Conservation (phyloP, 2,329 filamentous ascomycete species). For the Aspergillus sp. region DNA sequence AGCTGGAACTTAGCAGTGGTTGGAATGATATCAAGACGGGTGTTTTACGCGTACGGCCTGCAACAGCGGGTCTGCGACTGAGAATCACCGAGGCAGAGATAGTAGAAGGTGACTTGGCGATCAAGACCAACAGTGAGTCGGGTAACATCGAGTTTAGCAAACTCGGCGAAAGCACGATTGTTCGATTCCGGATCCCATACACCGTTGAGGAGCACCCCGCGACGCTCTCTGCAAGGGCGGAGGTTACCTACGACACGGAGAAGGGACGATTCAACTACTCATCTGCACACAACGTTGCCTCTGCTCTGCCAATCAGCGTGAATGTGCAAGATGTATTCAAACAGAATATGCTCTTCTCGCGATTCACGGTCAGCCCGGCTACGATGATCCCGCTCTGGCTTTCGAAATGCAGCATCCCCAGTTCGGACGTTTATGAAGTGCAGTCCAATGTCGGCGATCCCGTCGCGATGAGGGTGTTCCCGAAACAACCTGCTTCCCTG, state of each 20-base stretch:
- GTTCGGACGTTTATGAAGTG: conserved; percentile 64
- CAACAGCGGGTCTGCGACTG: conserved; percentile 60
- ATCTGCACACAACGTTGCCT: conserved; percentile 62
- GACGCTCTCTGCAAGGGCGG: conserved; percentile 71
- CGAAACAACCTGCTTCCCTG: conserved; percentile 76
- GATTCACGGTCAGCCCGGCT: conserved; percentile 85
- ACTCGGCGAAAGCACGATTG: conserved; percentile 30
- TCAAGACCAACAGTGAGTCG: conserved; percentile 44
- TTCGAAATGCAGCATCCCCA: conserved; percentile 67
- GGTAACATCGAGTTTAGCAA: conserved; percentile 47
- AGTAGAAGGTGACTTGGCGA: conserved; percentile 41
- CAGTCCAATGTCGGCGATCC: conserved; percentile 48
- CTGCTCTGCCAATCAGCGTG: conserved; percentile 81
- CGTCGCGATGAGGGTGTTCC: conserved; percentile 64
- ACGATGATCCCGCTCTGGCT: conserved; percentile 73
- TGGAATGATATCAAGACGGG: conserved; percentile 64
- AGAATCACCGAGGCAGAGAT: conserved; percentile 52
- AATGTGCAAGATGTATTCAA: conserved; percentile 98
- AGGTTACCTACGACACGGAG: conserved; percentile 70
- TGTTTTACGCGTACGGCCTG: conserved; percentile 55
- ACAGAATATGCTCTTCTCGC: conserved; percentile 74
- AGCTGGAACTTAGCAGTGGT: conserved; percentile 70
- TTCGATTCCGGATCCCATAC: conserved; percentile 68
- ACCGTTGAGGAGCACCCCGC: conserved; percentile 75
- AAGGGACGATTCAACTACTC: conserved; percentile 65